Percentiles rank a stretch among this genome's conserved stretches.
phyloP scores from a whole-genome alignment of 2,329 filamentous ascomycete species.

The Tympanopsis confertula region DNA sequence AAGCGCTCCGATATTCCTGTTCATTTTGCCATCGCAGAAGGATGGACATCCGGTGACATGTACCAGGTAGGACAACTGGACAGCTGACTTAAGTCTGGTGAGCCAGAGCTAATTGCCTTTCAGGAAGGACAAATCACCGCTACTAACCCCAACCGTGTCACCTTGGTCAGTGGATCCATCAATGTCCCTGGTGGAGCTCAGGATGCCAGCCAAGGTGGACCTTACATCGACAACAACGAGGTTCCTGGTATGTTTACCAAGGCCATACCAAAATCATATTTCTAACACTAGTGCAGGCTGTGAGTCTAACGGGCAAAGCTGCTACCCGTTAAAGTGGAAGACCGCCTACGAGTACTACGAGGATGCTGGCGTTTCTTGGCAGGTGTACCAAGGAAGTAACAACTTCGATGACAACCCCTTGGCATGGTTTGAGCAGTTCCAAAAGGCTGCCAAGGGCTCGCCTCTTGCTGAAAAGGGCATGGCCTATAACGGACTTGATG shows the following conservation, averaged over 20 bases:
- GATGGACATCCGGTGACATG: conserved; percentile 42
- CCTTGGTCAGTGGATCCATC: conserved; percentile 35
- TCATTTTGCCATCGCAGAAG: conserved; percentile 41
- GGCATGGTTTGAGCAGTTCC: conserved; percentile 33
- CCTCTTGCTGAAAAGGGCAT: conserved; percentile 25
- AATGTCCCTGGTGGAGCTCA: conserved; percentile 35
- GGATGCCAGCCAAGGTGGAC: conserved; percentile 25
- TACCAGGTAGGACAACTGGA: conserved; percentile 21
- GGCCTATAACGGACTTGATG: conserved; percentile 24
- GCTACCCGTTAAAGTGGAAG: conserved; percentile 34
- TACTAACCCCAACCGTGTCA: conserved; percentile 39
- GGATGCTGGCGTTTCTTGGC: conserved; percentile 27
- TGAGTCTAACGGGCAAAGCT: conserved; percentile 22
- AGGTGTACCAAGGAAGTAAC: conserved; percentile 28
- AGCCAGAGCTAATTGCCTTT: conserved; percentile 29
- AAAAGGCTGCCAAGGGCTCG: conserved; percentile 21
- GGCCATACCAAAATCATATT: conserved; percentile 1
- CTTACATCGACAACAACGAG: conserved; percentile 37
- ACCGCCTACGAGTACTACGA: conserved; percentile 28
- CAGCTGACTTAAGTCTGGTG: conserved; percentile 13
- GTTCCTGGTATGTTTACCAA: conserved; percentile 20
- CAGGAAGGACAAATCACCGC: conserved; percentile 36
- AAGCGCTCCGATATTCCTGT: conserved; percentile 38
- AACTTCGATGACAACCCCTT: conserved; percentile 35
- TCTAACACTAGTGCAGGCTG: conserved; percentile 9